A percentile compares a stretch with the other conserved stretches of the same genome.
Evolutionary conservation across 2,329 filamentous ascomycete species (phyloP).

Genomic region (Chaetomium strumarium): DNA sequence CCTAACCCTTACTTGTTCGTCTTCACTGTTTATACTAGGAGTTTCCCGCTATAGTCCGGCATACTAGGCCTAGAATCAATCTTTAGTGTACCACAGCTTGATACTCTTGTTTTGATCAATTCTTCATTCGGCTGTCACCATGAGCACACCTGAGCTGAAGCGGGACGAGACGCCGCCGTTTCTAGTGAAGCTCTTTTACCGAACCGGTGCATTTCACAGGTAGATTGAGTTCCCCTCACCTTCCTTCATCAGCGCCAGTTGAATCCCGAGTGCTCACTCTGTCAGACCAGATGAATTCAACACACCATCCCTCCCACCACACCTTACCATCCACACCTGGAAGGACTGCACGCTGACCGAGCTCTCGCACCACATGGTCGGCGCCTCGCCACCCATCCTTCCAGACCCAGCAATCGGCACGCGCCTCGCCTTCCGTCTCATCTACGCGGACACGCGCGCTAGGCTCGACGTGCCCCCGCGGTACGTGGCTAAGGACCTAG

Average conservation of each 20-base stretch:
- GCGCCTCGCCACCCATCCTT: slow-evolving; percentile 57
- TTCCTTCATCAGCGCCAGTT: neutral
- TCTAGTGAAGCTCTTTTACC: slow-evolving; percentile 80
- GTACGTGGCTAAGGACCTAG: slow-evolving; percentile 75
- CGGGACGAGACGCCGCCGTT: slow-evolving; percentile 74
- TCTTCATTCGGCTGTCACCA: neutral
- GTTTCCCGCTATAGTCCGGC: no score
- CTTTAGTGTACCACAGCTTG: no score
- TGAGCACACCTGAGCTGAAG: slow-evolving; percentile 36
- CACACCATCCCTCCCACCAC: slow-evolving; percentile 51
- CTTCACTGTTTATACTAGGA: no score
- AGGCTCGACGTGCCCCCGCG: slow-evolving; percentile 35
- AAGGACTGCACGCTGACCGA: slow-evolving; percentile 73
- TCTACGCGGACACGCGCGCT: slow-evolving; percentile 66
- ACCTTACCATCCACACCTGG: slow-evolving; percentile 83
- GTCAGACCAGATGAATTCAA: slow-evolving; percentile 66
- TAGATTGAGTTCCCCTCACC: slow-evolving; percentile 29
- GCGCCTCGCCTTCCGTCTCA: slow-evolving; percentile 77
- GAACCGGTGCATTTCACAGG: slow-evolving; percentile 66
- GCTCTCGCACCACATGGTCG: slow-evolving; percentile 69
- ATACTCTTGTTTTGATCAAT: no score
- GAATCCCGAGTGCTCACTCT: neutral
- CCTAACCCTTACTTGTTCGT: no score
- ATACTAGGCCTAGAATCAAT: no score
- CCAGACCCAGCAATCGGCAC: slow-evolving; percentile 73